A percentile compares a stretch with the other conserved stretches of the same genome.
Evolutionary conservation across 257 asterid genomes (phyloP).

Genomic region (Voacanga thouarsii): DNA sequence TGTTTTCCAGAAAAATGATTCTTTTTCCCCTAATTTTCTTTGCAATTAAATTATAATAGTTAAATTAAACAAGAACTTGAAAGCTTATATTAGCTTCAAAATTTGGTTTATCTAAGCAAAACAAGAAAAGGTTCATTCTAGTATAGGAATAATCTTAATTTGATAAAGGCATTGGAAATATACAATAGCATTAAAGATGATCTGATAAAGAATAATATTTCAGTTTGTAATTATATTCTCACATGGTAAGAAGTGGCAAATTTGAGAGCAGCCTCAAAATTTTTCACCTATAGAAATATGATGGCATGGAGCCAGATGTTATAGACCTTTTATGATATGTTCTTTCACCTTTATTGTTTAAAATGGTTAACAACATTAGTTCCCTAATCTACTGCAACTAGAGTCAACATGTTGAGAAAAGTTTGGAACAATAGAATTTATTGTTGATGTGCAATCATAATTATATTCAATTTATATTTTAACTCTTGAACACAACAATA

Average conservation of each 20-base stretch:
- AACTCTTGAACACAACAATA: neutral
- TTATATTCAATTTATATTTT: neutral
- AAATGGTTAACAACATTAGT: too few relatives aligned
- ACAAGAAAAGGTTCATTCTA: too few relatives aligned
- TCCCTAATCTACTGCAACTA: neutral
- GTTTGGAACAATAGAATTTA: neutral
- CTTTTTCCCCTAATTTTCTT: too few relatives aligned
- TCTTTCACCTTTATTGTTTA: neutral
- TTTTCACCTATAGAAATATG: constrained; percentile 73
- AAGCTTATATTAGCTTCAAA: too few relatives aligned
- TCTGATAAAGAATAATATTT: constrained; percentile 50
- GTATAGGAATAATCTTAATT: constrained; percentile 28
- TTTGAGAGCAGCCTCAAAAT: constrained; percentile 66
- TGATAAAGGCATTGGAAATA: constrained; percentile 59
- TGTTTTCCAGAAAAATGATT: too few relatives aligned
- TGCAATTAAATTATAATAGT: too few relatives aligned
- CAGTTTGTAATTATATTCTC: constrained; percentile 78
- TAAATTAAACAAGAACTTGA: too few relatives aligned
- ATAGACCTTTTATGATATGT: constrained; percentile 75
- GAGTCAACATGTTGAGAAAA: neutral
- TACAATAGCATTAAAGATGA: constrained; percentile 67
- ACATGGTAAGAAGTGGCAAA: constrained; percentile 62
- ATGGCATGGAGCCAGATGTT: constrained; percentile 76
- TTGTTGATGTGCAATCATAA: neutral
- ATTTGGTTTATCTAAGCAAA: too few relatives aligned